These are phyloP conservation scores for Backusella macrospora DNA, from an alignment of 192 early-diverging fungal species.

Conservation along the genomic window DNA sequence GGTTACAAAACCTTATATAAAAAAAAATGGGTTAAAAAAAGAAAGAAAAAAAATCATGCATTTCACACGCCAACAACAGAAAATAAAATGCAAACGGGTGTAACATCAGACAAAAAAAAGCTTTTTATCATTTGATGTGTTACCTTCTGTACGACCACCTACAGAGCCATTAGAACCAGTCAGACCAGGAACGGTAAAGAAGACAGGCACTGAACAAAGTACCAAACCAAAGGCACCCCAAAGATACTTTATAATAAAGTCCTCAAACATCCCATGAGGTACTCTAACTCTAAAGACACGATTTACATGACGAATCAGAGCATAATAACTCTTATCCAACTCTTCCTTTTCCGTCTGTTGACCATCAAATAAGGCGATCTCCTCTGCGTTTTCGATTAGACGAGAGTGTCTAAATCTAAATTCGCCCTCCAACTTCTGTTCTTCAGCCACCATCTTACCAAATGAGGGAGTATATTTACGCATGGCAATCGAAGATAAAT, in stretches of 20 bases:
- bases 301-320: conserved; percentile 86
- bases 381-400: conserved; percentile 94
- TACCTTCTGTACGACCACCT: conserved; percentile 59
- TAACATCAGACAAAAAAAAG: neutral
- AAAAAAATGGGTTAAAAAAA: neutral
- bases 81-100: neutral
- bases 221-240: conserved; percentile 92
- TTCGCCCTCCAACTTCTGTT: conserved; percentile 91
- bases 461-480: conserved; percentile 92
- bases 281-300: conserved; percentile 83
- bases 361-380: conserved; percentile 91
- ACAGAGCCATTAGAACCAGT: conserved; percentile 39
- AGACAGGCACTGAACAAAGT: conserved; percentile 87
- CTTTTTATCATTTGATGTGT: neutral
- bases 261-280: conserved; percentile 94
- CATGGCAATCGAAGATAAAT: conserved; percentile 76
- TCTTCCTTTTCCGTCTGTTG: conserved; percentile 83
- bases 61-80: neutral
- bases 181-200: conserved; percentile 55
- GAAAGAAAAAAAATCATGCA: neutral
- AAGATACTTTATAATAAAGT: conserved; percentile 98
- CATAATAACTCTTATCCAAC: conserved; percentile 75
- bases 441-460: conserved; percentile 92
- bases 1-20: conserved; percentile 66
- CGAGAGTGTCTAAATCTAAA: conserved; percentile 94